Conservation (phyloP, 345 rosid genomes). For the Aquilaria yunnanensis region DNA sequence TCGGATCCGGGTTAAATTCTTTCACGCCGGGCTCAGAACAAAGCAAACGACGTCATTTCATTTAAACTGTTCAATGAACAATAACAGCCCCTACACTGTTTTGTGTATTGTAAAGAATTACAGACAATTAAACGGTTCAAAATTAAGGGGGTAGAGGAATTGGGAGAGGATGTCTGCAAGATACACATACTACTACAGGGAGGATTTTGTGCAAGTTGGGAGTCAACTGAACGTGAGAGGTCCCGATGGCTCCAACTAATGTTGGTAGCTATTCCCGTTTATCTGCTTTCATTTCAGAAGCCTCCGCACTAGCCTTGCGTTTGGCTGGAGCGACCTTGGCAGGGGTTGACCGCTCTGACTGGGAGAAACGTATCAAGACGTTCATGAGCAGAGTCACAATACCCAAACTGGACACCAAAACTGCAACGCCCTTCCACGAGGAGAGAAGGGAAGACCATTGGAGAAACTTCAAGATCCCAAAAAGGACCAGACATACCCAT, state of each 20-base stretch:
- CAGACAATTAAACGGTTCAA: constrained; percentile 8
- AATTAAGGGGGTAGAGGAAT: neutral
- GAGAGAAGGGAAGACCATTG: constrained; percentile 66
- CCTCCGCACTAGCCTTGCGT: constrained; percentile 27
- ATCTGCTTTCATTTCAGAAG: constrained; percentile 22
- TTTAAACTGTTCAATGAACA: too few species aligned
- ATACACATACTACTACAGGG: constrained; percentile 7
- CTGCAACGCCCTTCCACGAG: constrained; percentile 72
- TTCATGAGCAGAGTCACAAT: constrained; percentile 75
- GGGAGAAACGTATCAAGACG: constrained; percentile 65
- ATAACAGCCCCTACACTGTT: too few species aligned
- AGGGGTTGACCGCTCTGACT: constrained; percentile 86
- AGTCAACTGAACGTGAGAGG: constrained; percentile 6
- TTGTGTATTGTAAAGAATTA: neutral
- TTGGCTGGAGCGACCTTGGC: constrained; percentile 62
- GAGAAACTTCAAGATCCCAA: constrained; percentile 49
- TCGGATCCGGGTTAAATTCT: too few species aligned
- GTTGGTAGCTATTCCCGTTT: constrained; percentile 29
- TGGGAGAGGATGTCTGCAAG: neutral
- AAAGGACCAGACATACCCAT: constrained; percentile 51
- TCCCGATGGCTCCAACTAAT: neutral
- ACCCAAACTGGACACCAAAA: constrained; percentile 44
- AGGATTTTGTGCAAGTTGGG: constrained; percentile 1
- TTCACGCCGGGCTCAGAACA: too few species aligned
- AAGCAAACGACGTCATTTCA: too few species aligned